phyloP scores from a whole-genome alignment of 345 rosid species.

The Rhodamnia rubescens region DNA sequence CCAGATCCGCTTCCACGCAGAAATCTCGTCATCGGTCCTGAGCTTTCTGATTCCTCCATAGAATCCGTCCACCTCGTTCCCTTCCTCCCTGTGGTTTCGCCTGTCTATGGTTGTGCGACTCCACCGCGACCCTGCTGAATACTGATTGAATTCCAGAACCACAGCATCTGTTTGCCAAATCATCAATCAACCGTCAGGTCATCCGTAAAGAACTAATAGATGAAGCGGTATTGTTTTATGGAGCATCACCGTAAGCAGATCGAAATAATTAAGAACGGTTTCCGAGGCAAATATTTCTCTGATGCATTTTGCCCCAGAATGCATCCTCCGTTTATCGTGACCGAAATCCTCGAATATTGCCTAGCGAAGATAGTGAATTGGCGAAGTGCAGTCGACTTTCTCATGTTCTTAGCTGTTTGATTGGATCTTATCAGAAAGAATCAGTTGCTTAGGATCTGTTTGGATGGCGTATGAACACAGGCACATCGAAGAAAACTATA shows the following conservation, averaged over 20 bases:
- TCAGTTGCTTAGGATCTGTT: background rate
- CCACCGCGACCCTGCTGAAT: conserved; percentile 64
- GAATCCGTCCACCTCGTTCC: conserved; percentile 69
- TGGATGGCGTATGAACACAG: background rate
- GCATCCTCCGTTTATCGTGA: background rate
- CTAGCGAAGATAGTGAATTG: background rate
- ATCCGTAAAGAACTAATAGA: background rate
- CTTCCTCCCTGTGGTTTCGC: conserved; percentile 65
- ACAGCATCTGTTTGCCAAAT: conserved; percentile 29
- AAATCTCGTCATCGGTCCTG: conserved; percentile 38
- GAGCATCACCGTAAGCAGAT: background rate
- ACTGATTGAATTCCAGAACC: conserved; percentile 64
- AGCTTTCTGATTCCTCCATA: conserved; percentile 79
- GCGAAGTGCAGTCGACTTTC: background rate
- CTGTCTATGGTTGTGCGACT: conserved; percentile 35
- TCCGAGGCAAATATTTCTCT: background rate
- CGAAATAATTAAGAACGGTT: background rate
- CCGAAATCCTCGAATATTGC: background rate
- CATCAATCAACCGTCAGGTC: background rate
- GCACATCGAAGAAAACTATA: background rate
- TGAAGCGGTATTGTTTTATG: background rate
- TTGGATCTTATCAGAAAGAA: background rate
- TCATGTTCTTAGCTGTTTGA: background rate
- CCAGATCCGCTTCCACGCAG: conserved; percentile 56
- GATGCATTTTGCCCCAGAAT: background rate